Evolutionary conservation across 345 rosid species (phyloP), one percentile per base, ranked within the genome.

Genomic region (Syzygium grande): DNA sequence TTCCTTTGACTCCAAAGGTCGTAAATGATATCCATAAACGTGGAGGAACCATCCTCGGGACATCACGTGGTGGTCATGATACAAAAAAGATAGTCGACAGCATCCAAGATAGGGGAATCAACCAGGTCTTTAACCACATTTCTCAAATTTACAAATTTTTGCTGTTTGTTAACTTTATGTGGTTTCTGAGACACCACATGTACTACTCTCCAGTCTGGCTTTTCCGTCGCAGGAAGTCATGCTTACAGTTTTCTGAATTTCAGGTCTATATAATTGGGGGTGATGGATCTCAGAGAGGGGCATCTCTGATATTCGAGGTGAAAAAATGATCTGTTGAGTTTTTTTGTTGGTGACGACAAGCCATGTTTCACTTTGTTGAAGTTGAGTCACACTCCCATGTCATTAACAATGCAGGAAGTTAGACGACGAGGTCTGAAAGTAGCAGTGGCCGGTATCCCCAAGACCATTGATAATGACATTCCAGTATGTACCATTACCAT

Each of bases 91-190:
- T 96, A 56, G 99, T 97, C 87, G 98, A 96, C 90, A 97, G 98
- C 94, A 96, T 97, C 90, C 98, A 96, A 88, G 99, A 96, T 85
- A 93, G 99, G 9, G 99, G 99, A 89, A 97, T 97, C 77, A 97
- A 96, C 90, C 98, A 95, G 95, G 99, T 88, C 13, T 21, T 7
- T 51, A 7, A 84, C 51, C 21, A 16, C 38, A 21, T 15, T 59
- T 87, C 34, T 59, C 23, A 12, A 49, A 25, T 56, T 19, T 51
- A 25, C 27, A 73, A 38, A 21, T 11, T 11, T 38, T 5, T 38
- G 51, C 51, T 15, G 30, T 34, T 53, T 54, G 68, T 85, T 68
- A 34, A 85, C 61, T 85, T 85, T 85, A 55, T 55, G 86, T 52
- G 21, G 46, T 29, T 56, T 58, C 80, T 73, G 22, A 38, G 25